A percentile compares a stretch with the other conserved stretches of the same genome.
Conservation (phyloP, 2,329 filamentous ascomycete genomes). For the Cladosporium sp. region DNA sequence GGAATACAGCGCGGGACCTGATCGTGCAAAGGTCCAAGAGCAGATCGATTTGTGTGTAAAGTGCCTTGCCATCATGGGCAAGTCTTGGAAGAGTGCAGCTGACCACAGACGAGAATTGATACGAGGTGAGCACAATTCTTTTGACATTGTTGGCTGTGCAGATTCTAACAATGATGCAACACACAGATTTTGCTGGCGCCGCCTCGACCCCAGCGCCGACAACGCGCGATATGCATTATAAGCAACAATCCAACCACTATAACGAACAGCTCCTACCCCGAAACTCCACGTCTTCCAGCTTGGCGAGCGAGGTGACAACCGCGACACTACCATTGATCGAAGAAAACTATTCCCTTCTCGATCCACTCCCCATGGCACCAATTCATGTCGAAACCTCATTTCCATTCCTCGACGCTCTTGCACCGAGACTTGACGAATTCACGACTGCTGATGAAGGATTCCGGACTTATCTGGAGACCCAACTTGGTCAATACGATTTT, state of each 20-base stretch:
- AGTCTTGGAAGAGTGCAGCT: slow-evolving; percentile 8
- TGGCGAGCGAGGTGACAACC: not conserved
- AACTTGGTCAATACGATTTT: slow-evolving; percentile 14
- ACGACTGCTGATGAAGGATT: slow-evolving; percentile 10
- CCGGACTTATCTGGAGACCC: slow-evolving; percentile 11
- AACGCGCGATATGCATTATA: not conserved
- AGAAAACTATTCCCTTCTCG: not conserved
- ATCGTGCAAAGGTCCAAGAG: not conserved
- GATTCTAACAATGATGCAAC: not conserved
- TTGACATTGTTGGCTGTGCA: no score
- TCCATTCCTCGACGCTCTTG: slow-evolving; percentile 6
- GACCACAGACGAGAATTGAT: slow-evolving; percentile 1
- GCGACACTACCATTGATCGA: not conserved
- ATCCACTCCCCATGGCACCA: not conserved
- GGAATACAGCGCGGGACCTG: not conserved
- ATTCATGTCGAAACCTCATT: not conserved
- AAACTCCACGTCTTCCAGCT: not conserved
- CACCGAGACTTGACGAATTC: slow-evolving; percentile 11
- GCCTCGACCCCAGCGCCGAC: not conserved
- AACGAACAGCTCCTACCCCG: not conserved
- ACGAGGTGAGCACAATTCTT: not conserved
- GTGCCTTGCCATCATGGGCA: slow-evolving; percentile 12
- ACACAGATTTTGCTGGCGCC: slow-evolving; percentile 1
- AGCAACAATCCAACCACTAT: not conserved
- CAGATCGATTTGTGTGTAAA: slow-evolving; percentile 15